Evolutionary conservation across 305 asterid genomes (phyloP).

Genomic region (Plantago coronopus): DNA sequence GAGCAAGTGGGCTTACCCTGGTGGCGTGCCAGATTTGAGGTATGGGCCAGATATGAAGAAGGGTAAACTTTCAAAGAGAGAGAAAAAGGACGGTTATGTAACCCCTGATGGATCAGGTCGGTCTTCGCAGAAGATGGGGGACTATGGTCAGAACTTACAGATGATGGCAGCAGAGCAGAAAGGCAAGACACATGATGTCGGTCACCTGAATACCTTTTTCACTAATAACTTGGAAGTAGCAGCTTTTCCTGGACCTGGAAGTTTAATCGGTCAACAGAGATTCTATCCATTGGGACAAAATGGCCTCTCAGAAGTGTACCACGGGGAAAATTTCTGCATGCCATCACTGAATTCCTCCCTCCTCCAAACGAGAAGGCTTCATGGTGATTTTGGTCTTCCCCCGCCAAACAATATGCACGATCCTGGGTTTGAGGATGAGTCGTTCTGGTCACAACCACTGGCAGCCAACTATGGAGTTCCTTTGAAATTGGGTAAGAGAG

Average conservation of each 20-base stretch:
- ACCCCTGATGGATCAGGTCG: constrained; percentile 50
- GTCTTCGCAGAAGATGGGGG: constrained; percentile 36
- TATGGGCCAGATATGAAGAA: constrained; percentile 40
- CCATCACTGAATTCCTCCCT: constrained; percentile 41
- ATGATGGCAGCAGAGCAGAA: constrained; percentile 46
- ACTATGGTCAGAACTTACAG: constrained; percentile 38
- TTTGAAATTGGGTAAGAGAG: constrained; percentile 61
- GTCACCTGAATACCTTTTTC: constrained; percentile 43
- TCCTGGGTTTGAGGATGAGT: constrained; percentile 48
- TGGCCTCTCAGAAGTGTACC: constrained; percentile 51
- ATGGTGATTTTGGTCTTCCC: constrained; percentile 42
- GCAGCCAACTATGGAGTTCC: constrained; percentile 48
- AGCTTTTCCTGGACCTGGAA: constrained; percentile 47
- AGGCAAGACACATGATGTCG: constrained; percentile 70
- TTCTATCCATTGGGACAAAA: constrained; percentile 53
- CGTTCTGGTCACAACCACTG: constrained; percentile 47
- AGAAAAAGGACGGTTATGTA: constrained; percentile 39
- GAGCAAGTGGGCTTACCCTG: constrained; percentile 91
- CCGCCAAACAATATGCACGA: constrained; percentile 46
- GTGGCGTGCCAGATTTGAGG: constrained; percentile 54
- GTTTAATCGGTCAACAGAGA: constrained; percentile 38
- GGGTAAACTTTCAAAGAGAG: constrained; percentile 49
- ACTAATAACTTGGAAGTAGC: constrained; percentile 37
- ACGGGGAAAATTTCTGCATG: constrained; percentile 41
- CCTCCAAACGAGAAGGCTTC: constrained; percentile 38